Evolutionary conservation across 441 rosid genomes (phyloP), one percentile per base, ranked within the genome.

Genomic region (Pelargonium myrrhifolium): DNA sequence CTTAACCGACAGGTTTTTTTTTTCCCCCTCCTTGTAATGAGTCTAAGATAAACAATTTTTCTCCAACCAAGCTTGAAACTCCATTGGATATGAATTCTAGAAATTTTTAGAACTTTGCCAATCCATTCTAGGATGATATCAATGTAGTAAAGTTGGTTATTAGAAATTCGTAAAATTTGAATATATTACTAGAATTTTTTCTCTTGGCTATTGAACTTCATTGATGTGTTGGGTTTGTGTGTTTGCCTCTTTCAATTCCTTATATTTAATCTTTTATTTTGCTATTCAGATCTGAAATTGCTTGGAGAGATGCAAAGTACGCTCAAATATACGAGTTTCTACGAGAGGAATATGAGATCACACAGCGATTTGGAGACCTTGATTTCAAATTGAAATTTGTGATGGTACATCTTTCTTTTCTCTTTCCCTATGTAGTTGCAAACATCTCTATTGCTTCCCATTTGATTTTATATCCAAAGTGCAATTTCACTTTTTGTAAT

Each of bases 291-390:
- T 90, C 97, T 24, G 97, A 93, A 81, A 93, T 93, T 76, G 98
- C 97, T 72, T 93, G 97, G 98, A 86, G 91, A 75, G 91, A 89
- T 78, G 98, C 96, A 63, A 93, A 86, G 79, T 90, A 89, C 77
- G 93, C 96, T 71, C 94, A 82, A 77, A 93, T 90, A 81, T 79
- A 84, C 1, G 98, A 93, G 78, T 93, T 87, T 82, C 87, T 90
- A 24, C 80, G 90, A 76, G 98, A 93, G 79, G 98, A 93, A 81
- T 93, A 85, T 18, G 96, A 93, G 78, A 89, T 93, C 22, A 86
- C 92, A 40, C 98, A 93, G 72, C 90, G 97, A 70, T 89, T 93
- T 39, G 96, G 96, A 72, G 89, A 87, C 78, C 75, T 93, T 62
- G 92, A 89, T 84, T 78, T 86, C 83, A 93, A 90, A 75, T 79